These are phyloP conservation scores for Tricholoma hemisulphureum DNA, from an alignment of 768 basidiomycete species.

Conservation along the genomic window DNA sequence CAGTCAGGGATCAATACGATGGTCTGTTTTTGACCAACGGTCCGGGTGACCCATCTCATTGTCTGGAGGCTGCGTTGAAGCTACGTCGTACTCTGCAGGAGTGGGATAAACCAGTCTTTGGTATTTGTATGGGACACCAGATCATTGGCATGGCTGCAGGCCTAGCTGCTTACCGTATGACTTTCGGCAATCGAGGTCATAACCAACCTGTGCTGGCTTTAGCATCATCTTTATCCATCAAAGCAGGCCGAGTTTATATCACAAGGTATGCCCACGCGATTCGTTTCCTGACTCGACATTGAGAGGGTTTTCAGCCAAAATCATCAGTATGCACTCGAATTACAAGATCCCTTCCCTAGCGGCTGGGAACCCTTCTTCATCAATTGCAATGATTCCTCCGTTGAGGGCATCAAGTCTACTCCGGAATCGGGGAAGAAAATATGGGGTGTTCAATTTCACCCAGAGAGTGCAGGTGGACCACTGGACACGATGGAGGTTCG, in stretches of 20 bases:
- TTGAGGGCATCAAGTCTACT: conserved; percentile 98
- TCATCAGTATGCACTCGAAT: conserved; percentile 94
- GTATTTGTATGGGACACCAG: conserved; percentile 99
- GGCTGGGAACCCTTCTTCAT: conserved; percentile 99
- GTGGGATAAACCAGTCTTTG: conserved; percentile 94
- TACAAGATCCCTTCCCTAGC: conserved; percentile 92
- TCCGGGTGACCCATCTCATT: conserved; percentile 90
- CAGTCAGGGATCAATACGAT: conserved; percentile 85
- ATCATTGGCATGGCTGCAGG: conserved; percentile 97
- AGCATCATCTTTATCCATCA: conserved; percentile 90
- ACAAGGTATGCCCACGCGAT: conserved; percentile 60
- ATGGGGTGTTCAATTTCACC: conserved; percentile 99
- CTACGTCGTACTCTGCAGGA: conserved; percentile 80
- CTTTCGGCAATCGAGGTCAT: conserved; percentile 98
- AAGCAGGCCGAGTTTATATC: conserved; percentile 94
- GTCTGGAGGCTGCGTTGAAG: conserved; percentile 79
- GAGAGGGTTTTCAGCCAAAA: conserved; percentile 64
- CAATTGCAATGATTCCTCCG: conserved; percentile 98
- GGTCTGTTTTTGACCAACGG: conserved; percentile 97
- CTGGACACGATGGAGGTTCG: conserved; percentile 94
- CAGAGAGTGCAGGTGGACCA: conserved; percentile 97
- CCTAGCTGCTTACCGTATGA: conserved; percentile 96
- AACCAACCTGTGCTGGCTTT: conserved; percentile 98
- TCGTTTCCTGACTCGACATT: conserved; percentile 3
- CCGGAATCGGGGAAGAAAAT: conserved; percentile 82